A percentile compares a stretch with the other conserved stretches of the same genome.
Evolutionary conservation across 2,329 filamentous ascomycete genomes (phyloP).

Genomic region (Verruconis gallopava): DNA sequence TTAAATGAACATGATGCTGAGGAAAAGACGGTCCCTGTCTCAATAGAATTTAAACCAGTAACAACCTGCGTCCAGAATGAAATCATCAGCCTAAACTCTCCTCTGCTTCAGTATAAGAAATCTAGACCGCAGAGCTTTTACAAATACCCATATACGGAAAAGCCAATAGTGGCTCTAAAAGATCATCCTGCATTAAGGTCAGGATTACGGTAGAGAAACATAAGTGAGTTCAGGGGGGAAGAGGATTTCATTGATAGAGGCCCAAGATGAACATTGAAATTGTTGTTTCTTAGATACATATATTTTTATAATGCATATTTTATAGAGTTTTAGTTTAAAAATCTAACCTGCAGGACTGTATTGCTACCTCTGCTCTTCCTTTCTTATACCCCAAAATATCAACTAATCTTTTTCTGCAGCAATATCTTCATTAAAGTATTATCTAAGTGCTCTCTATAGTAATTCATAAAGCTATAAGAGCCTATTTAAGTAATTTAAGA

Average conservation of each 20-base stretch:
- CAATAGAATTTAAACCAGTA: not conserved
- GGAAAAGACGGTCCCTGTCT: not conserved
- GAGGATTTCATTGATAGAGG: not conserved
- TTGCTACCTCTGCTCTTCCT: not conserved
- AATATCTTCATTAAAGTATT: conserved; percentile 1
- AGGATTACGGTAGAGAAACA: no score
- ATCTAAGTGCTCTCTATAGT: not conserved
- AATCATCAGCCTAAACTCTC: not conserved
- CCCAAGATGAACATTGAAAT: not conserved
- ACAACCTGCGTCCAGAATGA: not conserved
- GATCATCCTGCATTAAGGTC: not conserved
- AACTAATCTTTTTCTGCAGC: conserved; percentile 2
- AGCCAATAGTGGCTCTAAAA: not conserved
- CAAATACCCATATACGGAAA: not conserved
- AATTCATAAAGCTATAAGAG: not conserved
- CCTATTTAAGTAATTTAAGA: conserved; percentile 2
- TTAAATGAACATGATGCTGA: not conserved
- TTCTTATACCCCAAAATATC: conserved; percentile 1
- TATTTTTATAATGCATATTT: not conserved
- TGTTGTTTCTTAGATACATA: not conserved
- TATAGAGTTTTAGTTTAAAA: no score
- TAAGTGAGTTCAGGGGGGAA: conserved; percentile 1
- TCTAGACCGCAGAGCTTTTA: not conserved
- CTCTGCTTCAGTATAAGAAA: not conserved
- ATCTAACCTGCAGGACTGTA: conserved; percentile 5